Evolutionary conservation across 371 early-diverging fungal species (phyloP).

Genomic region (Phascolomyces articulosus): DNA sequence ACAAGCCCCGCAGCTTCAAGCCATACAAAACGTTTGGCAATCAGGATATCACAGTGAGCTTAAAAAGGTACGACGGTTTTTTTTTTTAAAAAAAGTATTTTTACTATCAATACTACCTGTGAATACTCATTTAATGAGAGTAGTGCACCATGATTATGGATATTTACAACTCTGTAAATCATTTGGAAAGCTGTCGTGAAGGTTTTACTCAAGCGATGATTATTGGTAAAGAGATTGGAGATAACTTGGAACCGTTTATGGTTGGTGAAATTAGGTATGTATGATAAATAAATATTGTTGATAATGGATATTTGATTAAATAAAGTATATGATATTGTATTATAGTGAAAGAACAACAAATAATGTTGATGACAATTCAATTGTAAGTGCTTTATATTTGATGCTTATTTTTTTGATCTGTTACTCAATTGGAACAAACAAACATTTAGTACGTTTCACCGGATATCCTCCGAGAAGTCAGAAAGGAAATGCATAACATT

Average conservation of each 20-base stretch:
- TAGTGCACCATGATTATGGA: slow-evolving; percentile 12
- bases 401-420: background rate
- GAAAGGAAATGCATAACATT: slow-evolving; percentile 4
- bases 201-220: slow-evolving; percentile 25
- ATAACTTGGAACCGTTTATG: slow-evolving; percentile 14
- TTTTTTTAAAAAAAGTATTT: background rate
- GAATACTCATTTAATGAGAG: no score
- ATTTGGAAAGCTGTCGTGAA: slow-evolving; percentile 24
- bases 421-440: background rate
- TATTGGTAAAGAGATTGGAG: slow-evolving; percentile 15
- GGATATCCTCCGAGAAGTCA: slow-evolving; percentile 1
- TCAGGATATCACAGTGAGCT: slow-evolving; percentile 7
- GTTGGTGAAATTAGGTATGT: slow-evolving; percentile 6
- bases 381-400: background rate
- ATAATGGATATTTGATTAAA: background rate
- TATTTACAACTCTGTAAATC: slow-evolving; percentile 11
- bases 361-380: slow-evolving; percentile 3
- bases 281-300: no score
- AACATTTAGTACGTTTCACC: slow-evolving; percentile 4
- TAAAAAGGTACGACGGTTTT: slow-evolving; percentile 13
- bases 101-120: background rate
- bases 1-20: background rate
- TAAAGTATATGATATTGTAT: background rate
- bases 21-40: slow-evolving; percentile 1
- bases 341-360: slow-evolving; percentile 6